Evolutionary conservation across 495 filamentous ascomycete genomes (phyloP).

Genomic region (Lasiosphaeria hispida): DNA sequence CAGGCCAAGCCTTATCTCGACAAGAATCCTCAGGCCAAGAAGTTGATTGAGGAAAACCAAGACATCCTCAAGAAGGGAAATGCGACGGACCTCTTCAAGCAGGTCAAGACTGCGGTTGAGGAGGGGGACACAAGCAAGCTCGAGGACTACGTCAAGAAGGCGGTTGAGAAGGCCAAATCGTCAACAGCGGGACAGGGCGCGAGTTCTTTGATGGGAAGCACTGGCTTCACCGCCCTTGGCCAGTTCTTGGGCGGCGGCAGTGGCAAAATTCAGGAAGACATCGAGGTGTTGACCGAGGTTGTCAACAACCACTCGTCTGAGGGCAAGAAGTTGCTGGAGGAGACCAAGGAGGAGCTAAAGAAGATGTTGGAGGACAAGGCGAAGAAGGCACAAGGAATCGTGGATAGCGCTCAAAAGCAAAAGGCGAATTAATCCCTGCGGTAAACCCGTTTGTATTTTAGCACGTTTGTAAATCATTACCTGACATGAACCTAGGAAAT

Average conservation of each 20-base stretch:
- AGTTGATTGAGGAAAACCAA: conserved; percentile 60
- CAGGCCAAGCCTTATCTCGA: conserved; percentile 61
- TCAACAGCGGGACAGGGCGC: conserved; percentile 28
- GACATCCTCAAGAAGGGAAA: conserved; percentile 60
- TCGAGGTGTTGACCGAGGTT: conserved; percentile 52
- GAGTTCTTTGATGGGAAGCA: conserved; percentile 21
- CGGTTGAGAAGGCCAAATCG: conserved; percentile 52
- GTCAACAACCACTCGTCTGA: conserved; percentile 59
- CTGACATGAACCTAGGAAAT: too few species aligned
- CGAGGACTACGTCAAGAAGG: conserved; percentile 57
- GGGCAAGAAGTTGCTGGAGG: conserved; percentile 58
- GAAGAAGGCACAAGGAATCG: conserved; percentile 41
- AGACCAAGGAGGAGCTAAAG: conserved; percentile 54
- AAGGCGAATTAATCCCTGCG: too few species aligned
- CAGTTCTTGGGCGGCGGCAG: conserved; percentile 27
- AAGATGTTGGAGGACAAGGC: conserved; percentile 43
- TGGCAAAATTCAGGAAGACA: conserved; percentile 53
- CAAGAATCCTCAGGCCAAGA: conserved; percentile 63
- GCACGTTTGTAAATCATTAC: too few species aligned
- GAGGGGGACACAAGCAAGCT: conserved; percentile 54
- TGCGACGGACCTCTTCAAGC: conserved; percentile 50
- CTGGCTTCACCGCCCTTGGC: conserved; percentile 13
- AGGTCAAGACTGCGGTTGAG: conserved; percentile 52
- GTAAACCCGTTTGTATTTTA: too few species aligned
- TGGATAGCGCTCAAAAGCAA: conserved; percentile 13